Percentiles rank a stretch among this genome's conserved stretches.
Conservation (phyloP, 768 basidiomycete species). For the Amyloporia xantha region DNA sequence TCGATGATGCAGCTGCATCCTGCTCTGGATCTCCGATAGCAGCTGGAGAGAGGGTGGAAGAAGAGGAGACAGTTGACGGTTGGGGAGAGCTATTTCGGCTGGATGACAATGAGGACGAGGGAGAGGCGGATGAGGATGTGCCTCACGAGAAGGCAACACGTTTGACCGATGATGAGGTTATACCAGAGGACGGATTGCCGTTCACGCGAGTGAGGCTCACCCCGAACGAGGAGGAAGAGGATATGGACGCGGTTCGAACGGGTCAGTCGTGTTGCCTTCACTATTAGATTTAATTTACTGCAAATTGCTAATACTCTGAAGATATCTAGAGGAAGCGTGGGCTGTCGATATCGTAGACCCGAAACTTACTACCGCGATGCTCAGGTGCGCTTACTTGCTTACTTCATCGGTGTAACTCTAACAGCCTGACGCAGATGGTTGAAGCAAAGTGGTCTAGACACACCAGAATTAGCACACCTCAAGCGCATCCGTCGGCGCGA, state of each 20-base stretch:
- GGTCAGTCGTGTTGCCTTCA: conserved; percentile 33
- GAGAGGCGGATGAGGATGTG: conserved; percentile 9
- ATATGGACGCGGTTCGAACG: conserved; percentile 49
- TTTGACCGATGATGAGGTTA: conserved; percentile 44
- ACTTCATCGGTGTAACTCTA: too few species aligned
- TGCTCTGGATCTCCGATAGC: background rate
- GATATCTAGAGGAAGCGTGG: conserved; percentile 59
- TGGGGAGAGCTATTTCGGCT: conserved; percentile 38
- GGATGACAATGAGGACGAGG: conserved; percentile 14
- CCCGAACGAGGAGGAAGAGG: conserved; percentile 56
- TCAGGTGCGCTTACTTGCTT: conserved; percentile 42
- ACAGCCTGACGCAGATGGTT: conserved; percentile 59
- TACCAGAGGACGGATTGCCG: conserved; percentile 56
- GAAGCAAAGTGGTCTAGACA: conserved; percentile 54
- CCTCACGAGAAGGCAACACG: too few species aligned
- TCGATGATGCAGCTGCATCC: too few species aligned
- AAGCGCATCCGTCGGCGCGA: conserved; percentile 65
- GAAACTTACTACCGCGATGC: conserved; percentile 48
- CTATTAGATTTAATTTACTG: background rate
- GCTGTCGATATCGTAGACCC: conserved; percentile 66
- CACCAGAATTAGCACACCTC: conserved; percentile 59
- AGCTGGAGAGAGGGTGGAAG: background rate
- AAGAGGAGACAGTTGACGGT: conserved; percentile 39
- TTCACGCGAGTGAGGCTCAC: conserved; percentile 55
- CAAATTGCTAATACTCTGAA: background rate